A percentile compares a stretch with the other conserved stretches of the same genome.
Conservation (phyloP, 176 grass and related monocot genomes). For the Luzula sylvatica region DNA sequence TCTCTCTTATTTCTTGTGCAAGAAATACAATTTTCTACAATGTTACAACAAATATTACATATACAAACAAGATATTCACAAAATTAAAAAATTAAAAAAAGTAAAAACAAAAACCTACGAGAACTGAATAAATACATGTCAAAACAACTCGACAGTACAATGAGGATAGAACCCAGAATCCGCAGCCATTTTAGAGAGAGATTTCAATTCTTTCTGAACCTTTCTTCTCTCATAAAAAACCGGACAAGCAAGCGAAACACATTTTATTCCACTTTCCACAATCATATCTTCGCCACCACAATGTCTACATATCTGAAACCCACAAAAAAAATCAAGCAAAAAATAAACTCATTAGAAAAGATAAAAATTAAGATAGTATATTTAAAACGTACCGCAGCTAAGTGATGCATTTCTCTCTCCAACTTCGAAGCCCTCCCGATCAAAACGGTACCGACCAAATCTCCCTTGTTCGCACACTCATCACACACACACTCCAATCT, state of each 20-base stretch:
- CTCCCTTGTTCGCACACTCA: slow-evolving; percentile 49
- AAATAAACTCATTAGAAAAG: neutral
- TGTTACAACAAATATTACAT: slow-evolving; percentile 30
- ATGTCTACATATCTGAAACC: slow-evolving; percentile 59
- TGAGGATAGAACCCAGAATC: slow-evolving; percentile 55
- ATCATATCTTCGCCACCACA: slow-evolving; percentile 69
- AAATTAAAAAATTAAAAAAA: slow-evolving; percentile 19
- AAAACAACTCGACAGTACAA: slow-evolving; percentile 57
- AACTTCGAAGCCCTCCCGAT: slow-evolving; percentile 56
- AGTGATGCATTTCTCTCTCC: slow-evolving; percentile 77
- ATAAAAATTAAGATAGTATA: neutral
- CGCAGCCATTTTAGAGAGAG: slow-evolving; percentile 33
- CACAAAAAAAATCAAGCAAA: slow-evolving; percentile 13
- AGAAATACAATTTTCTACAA: neutral
- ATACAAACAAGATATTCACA: neutral
- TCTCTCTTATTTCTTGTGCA: too few species aligned
- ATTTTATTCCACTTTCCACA: slow-evolving; percentile 60
- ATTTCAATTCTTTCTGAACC: slow-evolving; percentile 44
- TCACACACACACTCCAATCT: slow-evolving; percentile 49
- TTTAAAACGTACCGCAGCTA: slow-evolving; percentile 52
- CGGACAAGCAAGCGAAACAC: slow-evolving; percentile 75
- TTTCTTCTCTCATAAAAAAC: slow-evolving; percentile 83
- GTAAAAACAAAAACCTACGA: neutral
- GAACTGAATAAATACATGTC: too few species aligned
- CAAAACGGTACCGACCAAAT: slow-evolving; percentile 44